These are phyloP conservation scores for Chaetomiaceae sp. DNA, from an alignment of 2,329 filamentous ascomycete genomes.

Conservation along the genomic window DNA sequence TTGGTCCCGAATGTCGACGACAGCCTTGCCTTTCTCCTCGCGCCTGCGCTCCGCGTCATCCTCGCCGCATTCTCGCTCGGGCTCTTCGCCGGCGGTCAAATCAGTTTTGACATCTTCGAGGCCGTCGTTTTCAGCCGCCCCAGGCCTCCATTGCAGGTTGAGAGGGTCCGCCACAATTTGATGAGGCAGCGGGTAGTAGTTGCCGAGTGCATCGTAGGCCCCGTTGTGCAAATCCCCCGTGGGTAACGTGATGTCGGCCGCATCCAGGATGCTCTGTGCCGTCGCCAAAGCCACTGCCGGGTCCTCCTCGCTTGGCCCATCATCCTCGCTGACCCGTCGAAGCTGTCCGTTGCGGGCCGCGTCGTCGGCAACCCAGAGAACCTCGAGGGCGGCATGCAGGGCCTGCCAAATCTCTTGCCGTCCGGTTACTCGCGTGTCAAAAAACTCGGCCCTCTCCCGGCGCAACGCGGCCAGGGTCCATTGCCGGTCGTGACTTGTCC, in stretches of 20 bases:
- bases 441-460: conserved; percentile 73
- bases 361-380: conserved; percentile 54
- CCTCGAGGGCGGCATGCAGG: conserved; percentile 59
- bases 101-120: conserved; percentile 20
- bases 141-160: conserved; percentile 39
- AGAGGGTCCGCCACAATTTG: conserved; percentile 62
- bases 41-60: conserved; percentile 27
- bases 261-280: conserved; percentile 75
- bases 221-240: conserved; percentile 67
- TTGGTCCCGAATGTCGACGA: conserved; percentile 40
- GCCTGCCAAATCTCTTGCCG: conserved; percentile 74
- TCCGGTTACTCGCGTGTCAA: conserved; percentile 81
- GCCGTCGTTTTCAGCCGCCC: conserved; percentile 18
- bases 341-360: conserved; percentile 18
- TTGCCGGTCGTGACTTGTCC: conserved; percentile 54
- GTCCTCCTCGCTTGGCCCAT: conserved; percentile 31
- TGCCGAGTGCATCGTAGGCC: conserved; percentile 64
- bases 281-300: conserved; percentile 46
- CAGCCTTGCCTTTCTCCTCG: conserved; percentile 50
- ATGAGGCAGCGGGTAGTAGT: conserved; percentile 62
- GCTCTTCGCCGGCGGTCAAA: conserved; percentile 18
- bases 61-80: conserved; percentile 14
- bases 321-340: conserved; percentile 11
- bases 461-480: conserved; percentile 68
- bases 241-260: conserved; percentile 68